Percentiles rank a stretch among this genome's conserved stretches.
These are phyloP conservation scores for Elaphomyces granulatus DNA, from an alignment of 495 filamentous ascomycete species.

Conservation along the genomic window DNA sequence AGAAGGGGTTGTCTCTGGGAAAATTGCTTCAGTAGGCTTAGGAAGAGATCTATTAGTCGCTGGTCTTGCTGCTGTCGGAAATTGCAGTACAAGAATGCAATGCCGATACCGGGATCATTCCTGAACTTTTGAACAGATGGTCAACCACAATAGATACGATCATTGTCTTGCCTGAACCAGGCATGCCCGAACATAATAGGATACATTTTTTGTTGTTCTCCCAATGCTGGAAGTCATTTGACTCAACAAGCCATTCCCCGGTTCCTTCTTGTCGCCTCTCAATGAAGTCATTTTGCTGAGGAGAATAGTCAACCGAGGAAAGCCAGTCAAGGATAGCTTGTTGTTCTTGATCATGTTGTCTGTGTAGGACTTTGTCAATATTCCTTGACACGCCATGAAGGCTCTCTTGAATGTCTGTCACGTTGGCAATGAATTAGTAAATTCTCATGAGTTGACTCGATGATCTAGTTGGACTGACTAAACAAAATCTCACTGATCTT, in stretches of 20 bases:
- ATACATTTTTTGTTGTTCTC: constrained; percentile 11
- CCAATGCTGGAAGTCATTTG: constrained; percentile 20
- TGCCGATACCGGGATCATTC: constrained; percentile 7
- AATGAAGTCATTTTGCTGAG: constrained; percentile 9
- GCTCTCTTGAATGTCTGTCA: too few species aligned
- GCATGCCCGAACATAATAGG: constrained; percentile 25
- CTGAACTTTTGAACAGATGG: constrained; percentile 12
- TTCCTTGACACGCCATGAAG: too few species aligned
- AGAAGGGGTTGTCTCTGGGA: constrained; percentile 6
- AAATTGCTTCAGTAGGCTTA: constrained; percentile 20
- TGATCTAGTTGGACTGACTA: too few species aligned
- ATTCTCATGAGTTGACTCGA: too few species aligned
- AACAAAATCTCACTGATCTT: neutral
- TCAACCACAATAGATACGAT: constrained; percentile 26
- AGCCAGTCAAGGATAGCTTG: constrained; percentile 15
- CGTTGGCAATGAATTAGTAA: too few species aligned
- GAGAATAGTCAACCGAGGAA: constrained; percentile 6
- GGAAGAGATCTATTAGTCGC: constrained; percentile 8
- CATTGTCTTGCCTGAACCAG: constrained; percentile 30
- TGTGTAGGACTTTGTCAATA: too few species aligned
- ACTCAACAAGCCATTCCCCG: constrained; percentile 29
- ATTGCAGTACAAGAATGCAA: constrained; percentile 30
- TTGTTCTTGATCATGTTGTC: too few species aligned
- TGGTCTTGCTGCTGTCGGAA: constrained; percentile 18
- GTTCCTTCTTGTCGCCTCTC: constrained; percentile 19